Base-by-base conservation (phyloP, 257 asterid species). In the Solanum ossicruentum region DNA sequence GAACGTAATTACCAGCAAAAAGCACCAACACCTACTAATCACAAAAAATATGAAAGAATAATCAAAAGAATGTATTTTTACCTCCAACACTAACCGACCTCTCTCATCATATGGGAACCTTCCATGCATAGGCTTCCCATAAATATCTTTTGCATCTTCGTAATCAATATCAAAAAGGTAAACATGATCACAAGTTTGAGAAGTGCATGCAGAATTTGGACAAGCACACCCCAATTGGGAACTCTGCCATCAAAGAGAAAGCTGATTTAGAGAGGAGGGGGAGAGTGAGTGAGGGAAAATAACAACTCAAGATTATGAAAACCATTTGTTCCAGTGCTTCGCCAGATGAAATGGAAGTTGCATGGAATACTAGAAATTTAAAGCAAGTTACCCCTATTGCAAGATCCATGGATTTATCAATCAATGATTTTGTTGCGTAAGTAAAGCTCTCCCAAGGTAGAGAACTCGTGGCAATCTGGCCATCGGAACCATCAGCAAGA, bases 361-460 rank as follows among this genome's bases (percentile, higher is more conserved):
- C 63, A 77, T 2, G 63, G 63, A 28, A 70, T 12, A 82, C 0
- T 41, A 60, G 58, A 63, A 82, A 49, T 60, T 60, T 78, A 52
- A 67, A 69, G 20, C 36, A 83, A 67, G 81, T 83, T 92, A 95
- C 99, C 98, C 92, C 98, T 82, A 90, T 63, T 87, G 93, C 96
- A 88, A 89, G 91, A 81, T 86, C 89, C 84, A 88, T 88, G 26
- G 96, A 90, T 85, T 92, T 92, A 92, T 93, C 94, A 71, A 91
- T 89, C 88, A 92, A 54, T n/a, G 98, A 91, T 87, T 92, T 97
- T 23, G 94, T 97, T 58, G 92, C 90, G 77, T 97, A 97, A 12
- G 92, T 94, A 91, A 94, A 94, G 93, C 96, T 91, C 91, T 95
- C 99, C 99, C 99, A 97, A 20, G 99, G 99, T 87, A 93, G 91